Base-by-base conservation (phyloP, 768 basidiomycete genomes). In the Boletus sp. region DNA sequence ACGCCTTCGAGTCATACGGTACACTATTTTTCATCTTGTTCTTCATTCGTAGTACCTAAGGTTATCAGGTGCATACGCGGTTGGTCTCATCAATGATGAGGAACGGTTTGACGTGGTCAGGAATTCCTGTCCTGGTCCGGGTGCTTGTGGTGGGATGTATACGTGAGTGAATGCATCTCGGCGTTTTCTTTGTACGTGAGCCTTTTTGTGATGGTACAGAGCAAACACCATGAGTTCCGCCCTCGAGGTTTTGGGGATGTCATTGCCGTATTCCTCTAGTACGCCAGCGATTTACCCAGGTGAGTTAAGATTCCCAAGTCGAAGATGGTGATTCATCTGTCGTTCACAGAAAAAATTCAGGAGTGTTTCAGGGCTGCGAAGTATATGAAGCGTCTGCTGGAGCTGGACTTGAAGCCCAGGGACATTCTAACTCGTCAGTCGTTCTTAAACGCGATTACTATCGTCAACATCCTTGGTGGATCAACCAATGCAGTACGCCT, bases 151-250 rank as follows among this genome's bases (percentile, higher is more conserved):
- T 30, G 91, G 90, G 14, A 93, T 93, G 91, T 93, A 85, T 68
- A 92, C 91, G 83, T 83, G 66, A 50, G 81, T 75, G 45, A 30
- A 40, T 17, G 28, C 28, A 42, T 39, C 40, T 46, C 39, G 9
- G 32, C 7, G 20, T 5, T 53, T 46, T 46, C 14, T 8, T 50
- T 45, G 9, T 40, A 5, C 15, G 12, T 33, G 20, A 55, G 3
- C 24, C 35, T n/a, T 49, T 15, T 29, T 24, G 37, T 47, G 35
- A 37, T 50, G 12, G 11, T 37, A 49, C 58, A 85, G 84, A 9
- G 92, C 92, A 35, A 94, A 94, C 64, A 93, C 92, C 1, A 93
- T 94, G 92, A 90, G 89, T 59, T 86, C 89, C 41, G 86, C 82
- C 17, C 77, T 94, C 32, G 92, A 94, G 73, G 89, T 84, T 6